phyloP scores from a whole-genome alignment of 495 filamentous ascomycete species.

The Corynascus novoguineensis region DNA sequence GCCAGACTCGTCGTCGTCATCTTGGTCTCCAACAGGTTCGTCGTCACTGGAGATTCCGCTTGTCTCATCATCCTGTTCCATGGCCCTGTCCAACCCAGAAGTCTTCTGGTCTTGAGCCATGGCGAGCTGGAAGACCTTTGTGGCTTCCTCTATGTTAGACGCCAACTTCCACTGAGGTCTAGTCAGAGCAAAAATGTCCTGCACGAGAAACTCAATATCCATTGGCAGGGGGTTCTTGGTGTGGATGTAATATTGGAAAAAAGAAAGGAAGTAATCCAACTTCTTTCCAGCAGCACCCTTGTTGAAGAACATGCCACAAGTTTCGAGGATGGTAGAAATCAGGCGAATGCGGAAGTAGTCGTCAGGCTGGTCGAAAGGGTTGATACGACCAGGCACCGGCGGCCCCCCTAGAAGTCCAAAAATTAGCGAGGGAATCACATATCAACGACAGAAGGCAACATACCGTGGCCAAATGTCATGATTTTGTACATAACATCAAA shows the following conservation, averaged over 20 bases:
- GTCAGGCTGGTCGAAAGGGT: slow-evolving; percentile 77
- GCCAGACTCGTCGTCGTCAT: slow-evolving; percentile 36
- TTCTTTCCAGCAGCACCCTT: slow-evolving; percentile 91
- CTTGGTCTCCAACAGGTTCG: slow-evolving; percentile 49
- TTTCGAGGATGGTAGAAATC: slow-evolving; percentile 84
- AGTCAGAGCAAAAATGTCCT: slow-evolving; percentile 79
- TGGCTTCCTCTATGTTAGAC: slow-evolving; percentile 74
- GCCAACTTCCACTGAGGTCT: slow-evolving; percentile 89
- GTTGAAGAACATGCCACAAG: slow-evolving; percentile 94
- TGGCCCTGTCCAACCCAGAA: slow-evolving; percentile 61
- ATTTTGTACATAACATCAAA: slow-evolving; percentile 95
- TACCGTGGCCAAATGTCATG: slow-evolving; percentile 81
- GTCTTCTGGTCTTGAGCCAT: slow-evolving; percentile 83
- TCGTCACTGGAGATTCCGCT: slow-evolving; percentile 60
- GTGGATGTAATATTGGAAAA: slow-evolving; percentile 95
- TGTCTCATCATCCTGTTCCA: slow-evolving; percentile 63
- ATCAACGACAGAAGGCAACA: slow-evolving; percentile 18
- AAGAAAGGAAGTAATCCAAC: slow-evolving; percentile 95
- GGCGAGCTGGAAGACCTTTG: slow-evolving; percentile 76
- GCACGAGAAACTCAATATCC: slow-evolving; percentile 95
- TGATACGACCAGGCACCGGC: slow-evolving; percentile 69
- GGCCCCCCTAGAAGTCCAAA: slow-evolving; percentile 60
- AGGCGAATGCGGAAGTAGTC: slow-evolving; percentile 94
- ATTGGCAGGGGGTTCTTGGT: slow-evolving; percentile 91
- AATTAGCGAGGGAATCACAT: slow-evolving; percentile 18